Base-by-base conservation (phyloP, 108 stramenopile species). In the Nannochloropsis granulata region DNA sequence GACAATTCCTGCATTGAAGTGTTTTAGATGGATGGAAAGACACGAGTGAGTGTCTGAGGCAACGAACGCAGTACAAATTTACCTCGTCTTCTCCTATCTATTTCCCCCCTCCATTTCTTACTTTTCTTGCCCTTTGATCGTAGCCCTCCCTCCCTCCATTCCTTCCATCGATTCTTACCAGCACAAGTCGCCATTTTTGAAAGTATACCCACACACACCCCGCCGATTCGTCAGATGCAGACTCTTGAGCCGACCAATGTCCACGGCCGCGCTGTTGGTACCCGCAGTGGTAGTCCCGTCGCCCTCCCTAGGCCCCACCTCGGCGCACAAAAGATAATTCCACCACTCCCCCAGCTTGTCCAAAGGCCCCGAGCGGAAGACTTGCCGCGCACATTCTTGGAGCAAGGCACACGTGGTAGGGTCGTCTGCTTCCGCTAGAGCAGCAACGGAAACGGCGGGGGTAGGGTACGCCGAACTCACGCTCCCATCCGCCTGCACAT, bases 151-250 rank as follows among this genome's bases (percentile, higher is more conserved):
- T 34, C 34, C 34, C 34, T 34, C 34, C 5, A 34, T 34, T 34
- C 34, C 34, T 34, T 34, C 34, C 34, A 34, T 34, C 34, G 2
- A 34, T 34, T 34, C 34, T 34, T 34, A 34, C 96, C 97, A 99
- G 25, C 96, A 96, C 86, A 99, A 94, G 88, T 99, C 98, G 1
- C 94, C 94, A 24, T 94, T 89, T 34, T 93, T 92, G 87, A 99
- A 99, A 85, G 97, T 93, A 85, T 97, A 96, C 16, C 97, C 97
- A 86, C 97, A 98, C 23, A 84, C 56, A 10, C 56, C 56, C 56
- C 56, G 16, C 56, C n/a, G 56, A n/a, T 16, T n/a, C 5, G 56
- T 71, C 56, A 71, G 56, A 10, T 71, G 56, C 21, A 71, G 56
- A 2, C 8, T n/a, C 56, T 71, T 71, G 21, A 71, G 56, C 56